Conservation (phyloP, 2,329 filamentous ascomycete species). For the Trichocomaceae sp. region DNA sequence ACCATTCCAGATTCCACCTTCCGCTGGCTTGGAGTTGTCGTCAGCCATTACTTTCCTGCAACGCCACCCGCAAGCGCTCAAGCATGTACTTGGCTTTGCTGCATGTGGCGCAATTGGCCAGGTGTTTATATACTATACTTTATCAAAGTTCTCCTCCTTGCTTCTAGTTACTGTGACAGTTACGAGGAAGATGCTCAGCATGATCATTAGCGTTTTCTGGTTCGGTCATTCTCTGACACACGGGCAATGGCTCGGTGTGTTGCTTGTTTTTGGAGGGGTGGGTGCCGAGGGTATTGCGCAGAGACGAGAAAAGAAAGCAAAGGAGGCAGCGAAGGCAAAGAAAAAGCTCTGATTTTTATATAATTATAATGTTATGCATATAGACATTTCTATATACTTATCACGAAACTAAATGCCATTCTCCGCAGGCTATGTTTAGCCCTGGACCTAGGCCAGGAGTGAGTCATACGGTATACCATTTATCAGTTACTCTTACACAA, state of each 20-base stretch:
- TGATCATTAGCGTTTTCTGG: slow-evolving; percentile 91
- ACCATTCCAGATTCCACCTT: slow-evolving; percentile 52
- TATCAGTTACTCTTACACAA: not conserved
- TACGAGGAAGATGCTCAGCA: slow-evolving; percentile 97
- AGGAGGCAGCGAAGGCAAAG: slow-evolving; percentile 57
- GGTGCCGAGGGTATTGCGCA: slow-evolving; percentile 82
- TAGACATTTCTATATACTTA: not conserved
- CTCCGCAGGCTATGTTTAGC: not conserved
- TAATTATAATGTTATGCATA: not conserved
- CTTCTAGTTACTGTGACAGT: slow-evolving; percentile 94
- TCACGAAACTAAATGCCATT: not conserved
- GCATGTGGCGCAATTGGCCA: slow-evolving; percentile 88
- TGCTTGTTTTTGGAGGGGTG: slow-evolving; percentile 89
- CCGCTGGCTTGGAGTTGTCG: slow-evolving; percentile 66
- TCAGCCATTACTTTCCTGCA: slow-evolving; percentile 76
- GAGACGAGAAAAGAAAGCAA: slow-evolving; percentile 73
- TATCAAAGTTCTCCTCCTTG: slow-evolving; percentile 85
- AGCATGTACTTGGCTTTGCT: slow-evolving; percentile 83
- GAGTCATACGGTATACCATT: not conserved
- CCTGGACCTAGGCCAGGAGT: not conserved
- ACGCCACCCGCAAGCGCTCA: slow-evolving; percentile 72
- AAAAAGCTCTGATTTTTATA: slow-evolving; percentile 19
- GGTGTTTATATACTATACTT: slow-evolving; percentile 95
- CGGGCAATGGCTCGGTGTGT: slow-evolving; percentile 94
- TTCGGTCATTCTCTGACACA: slow-evolving; percentile 79